Conservation (phyloP, 495 filamentous ascomycete genomes). For the Evernia prunastri region DNA sequence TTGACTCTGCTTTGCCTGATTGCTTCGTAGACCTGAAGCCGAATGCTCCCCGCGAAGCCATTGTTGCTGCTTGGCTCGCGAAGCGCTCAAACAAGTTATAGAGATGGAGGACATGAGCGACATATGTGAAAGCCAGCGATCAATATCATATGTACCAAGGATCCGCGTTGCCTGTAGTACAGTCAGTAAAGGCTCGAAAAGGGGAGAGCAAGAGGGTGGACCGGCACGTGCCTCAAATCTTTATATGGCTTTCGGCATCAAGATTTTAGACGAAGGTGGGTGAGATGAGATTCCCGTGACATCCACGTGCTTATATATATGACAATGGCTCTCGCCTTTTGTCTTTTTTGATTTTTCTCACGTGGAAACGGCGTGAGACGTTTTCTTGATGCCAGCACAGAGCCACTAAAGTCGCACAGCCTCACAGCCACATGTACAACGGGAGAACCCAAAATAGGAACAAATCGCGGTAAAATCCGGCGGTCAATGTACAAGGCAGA, state of each 20-base stretch:
- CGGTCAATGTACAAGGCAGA: conserved; percentile 2
- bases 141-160: conserved; percentile 13
- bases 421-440: conserved; percentile 24
- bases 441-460: conserved; percentile 20
- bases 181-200: not conserved
- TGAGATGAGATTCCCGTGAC: conserved; percentile 20
- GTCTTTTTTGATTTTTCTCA: conserved; percentile 2
- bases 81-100: conserved; percentile 10
- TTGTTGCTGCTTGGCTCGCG: conserved; percentile 22
- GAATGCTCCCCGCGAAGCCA: conserved; percentile 27
- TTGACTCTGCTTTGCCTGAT: conserved; percentile 24
- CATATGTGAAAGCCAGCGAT: not conserved
- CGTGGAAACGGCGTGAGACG: conserved; percentile 5
- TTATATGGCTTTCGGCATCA: conserved; percentile 6
- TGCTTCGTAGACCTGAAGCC: conserved; percentile 25
- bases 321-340: conserved; percentile 10
- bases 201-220: conserved; percentile 1
- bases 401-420: conserved; percentile 14
- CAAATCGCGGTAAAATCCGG: conserved; percentile 15
- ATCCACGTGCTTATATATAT: conserved; percentile 19
- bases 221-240: conserved; percentile 19
- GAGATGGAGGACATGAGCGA: conserved; percentile 23
- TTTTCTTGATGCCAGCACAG: conserved; percentile 23
- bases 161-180: conserved; percentile 3
- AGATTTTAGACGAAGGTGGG: conserved; percentile 4